Evolutionary conservation across 768 basidiomycete genomes (phyloP).

Genomic region (Xerocomellus amylosporus): DNA sequence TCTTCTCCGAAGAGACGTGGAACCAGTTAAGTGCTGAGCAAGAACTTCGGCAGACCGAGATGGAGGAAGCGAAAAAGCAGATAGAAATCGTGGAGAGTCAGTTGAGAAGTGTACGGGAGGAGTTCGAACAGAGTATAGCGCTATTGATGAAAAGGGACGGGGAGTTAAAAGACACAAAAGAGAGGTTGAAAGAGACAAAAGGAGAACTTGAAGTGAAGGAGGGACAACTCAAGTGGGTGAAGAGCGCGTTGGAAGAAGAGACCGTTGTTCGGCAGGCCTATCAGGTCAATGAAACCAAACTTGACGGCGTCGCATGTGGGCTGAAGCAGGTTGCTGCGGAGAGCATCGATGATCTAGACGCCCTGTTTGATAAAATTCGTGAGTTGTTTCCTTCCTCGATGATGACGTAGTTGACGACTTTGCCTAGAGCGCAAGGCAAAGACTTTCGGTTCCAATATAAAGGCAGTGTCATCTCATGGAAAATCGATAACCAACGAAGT

Average conservation of each 20-base stretch:
- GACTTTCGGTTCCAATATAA: conserved; percentile 61
- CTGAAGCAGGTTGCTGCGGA: conserved; percentile 67
- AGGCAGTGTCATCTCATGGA: conserved; percentile 61
- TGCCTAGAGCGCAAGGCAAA: conserved; percentile 67
- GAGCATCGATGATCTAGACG: conserved; percentile 64
- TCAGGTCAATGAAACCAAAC: conserved; percentile 63
- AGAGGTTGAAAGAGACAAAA: conserved; percentile 52
- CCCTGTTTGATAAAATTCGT: conserved; percentile 85
- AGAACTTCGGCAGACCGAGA: conserved; percentile 70
- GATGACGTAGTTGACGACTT: conserved; percentile 6
- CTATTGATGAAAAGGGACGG: conserved; percentile 71
- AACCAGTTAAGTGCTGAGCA: conserved; percentile 75
- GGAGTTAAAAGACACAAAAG: conserved; percentile 65
- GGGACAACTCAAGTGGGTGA: conserved; percentile 56
- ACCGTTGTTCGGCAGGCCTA: conserved; percentile 72
- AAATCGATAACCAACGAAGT: conserved; percentile 55
- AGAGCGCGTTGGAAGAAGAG: conserved; percentile 73
- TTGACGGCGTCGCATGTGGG: conserved; percentile 71
- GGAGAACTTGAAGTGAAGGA: conserved; percentile 51
- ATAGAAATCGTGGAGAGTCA: conserved; percentile 83
- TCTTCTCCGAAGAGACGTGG: conserved; percentile 90
- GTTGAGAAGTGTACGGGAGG: conserved; percentile 74
- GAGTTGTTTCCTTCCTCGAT: conserved; percentile 8
- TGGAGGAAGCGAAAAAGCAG: conserved; percentile 79
- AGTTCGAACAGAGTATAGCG: conserved; percentile 88